Evolutionary conservation across 2,329 filamentous ascomycete genomes (phyloP).

Genomic region (Aspergillus clavatus): DNA sequence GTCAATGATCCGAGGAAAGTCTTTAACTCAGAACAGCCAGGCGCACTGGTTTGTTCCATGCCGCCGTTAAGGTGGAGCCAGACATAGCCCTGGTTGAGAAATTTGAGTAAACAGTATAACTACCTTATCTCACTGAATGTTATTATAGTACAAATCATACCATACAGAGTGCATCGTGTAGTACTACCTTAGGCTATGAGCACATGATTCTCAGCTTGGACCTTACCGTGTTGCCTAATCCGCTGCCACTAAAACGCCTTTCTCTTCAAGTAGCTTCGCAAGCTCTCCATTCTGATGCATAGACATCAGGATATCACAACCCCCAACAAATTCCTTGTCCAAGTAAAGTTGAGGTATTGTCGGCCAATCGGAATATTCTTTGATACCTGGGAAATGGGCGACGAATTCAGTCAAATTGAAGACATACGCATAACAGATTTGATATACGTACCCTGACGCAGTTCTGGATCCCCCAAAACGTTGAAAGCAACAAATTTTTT

Average conservation of each 20-base stretch:
- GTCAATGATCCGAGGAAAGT: background rate
- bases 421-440: background rate
- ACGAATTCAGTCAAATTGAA: constrained; percentile 3
- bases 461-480: constrained; percentile 83
- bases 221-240: constrained; percentile 35
- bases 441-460: constrained; percentile 64
- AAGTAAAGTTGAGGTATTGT: constrained; percentile 97
- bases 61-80: no score
- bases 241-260: constrained; percentile 70
- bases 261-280: constrained; percentile 86
- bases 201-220: background rate
- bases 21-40: no score
- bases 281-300: constrained; percentile 97
- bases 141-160: no score
- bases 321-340: constrained; percentile 91
- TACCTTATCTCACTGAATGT: no score
- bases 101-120: no score
- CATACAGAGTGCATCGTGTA: no score
- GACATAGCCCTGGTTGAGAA: no score
- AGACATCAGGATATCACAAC: constrained; percentile 92
- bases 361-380: constrained; percentile 98
- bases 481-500: constrained; percentile 98
- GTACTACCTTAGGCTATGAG: background rate
- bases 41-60: no score
- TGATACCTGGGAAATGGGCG: constrained; percentile 65